Percentiles rank a stretch among this genome's conserved stretches.
Evolutionary conservation across 192 early-diverging fungal species (phyloP).

Genomic region (Gaertneriomyces semiglobifer): DNA sequence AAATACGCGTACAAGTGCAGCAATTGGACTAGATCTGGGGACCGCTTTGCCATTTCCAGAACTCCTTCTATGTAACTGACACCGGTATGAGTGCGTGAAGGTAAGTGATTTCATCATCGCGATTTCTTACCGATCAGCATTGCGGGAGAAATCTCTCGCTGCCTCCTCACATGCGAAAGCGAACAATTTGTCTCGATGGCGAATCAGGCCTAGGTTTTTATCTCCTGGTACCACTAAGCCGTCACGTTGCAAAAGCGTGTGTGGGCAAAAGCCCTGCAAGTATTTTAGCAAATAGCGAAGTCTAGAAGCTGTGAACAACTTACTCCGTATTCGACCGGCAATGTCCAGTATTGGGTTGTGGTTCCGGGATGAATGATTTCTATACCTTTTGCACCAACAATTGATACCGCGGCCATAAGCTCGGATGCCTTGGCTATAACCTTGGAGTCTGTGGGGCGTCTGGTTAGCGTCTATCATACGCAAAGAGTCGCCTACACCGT

Average conservation of each 20-base stretch:
- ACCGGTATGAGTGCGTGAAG: not conserved
- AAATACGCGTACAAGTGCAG: constrained; percentile 59
- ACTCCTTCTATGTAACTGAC: constrained; percentile 49
- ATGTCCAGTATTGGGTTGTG: constrained; percentile 53
- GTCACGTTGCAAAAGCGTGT: constrained; percentile 42
- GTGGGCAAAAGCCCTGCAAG: constrained; percentile 51
- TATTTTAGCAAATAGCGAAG: not conserved
- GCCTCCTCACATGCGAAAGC: constrained; percentile 39
- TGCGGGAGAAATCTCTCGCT: constrained; percentile 43
- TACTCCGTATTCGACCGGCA: constrained; percentile 56
- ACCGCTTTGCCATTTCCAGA: constrained; percentile 41
- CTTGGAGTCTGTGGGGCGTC: constrained; percentile 30
- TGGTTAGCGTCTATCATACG: constrained; percentile 8
- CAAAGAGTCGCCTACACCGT: not conserved
- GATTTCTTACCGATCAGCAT: constrained; percentile 39
- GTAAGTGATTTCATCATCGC: not conserved
- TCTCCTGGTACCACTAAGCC: constrained; percentile 54
- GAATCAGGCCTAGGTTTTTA: constrained; percentile 52
- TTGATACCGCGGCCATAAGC: constrained; percentile 46
- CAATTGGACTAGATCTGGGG: constrained; percentile 49
- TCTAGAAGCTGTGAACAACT: constrained; percentile 1
- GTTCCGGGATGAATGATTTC: constrained; percentile 59
- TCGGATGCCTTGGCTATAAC: constrained; percentile 43
- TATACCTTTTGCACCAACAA: constrained; percentile 43
- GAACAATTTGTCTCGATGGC: constrained; percentile 51